A percentile compares a stretch with the other conserved stretches of the same genome.
These are phyloP conservation scores for Backusella morwellensis DNA, from an alignment of 192 early-diverging fungal genomes.

Conservation along the genomic window DNA sequence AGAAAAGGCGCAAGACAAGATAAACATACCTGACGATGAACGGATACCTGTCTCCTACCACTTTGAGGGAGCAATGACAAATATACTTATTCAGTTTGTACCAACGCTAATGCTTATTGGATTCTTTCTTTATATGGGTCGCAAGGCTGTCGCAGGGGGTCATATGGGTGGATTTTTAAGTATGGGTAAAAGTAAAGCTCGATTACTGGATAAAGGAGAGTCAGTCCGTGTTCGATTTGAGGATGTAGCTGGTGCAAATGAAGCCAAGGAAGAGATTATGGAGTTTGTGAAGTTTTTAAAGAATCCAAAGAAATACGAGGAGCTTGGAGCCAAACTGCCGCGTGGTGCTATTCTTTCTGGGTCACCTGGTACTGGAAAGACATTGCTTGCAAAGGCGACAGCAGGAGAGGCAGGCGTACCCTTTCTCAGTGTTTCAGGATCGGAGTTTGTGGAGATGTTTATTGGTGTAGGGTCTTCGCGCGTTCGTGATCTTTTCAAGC, in stretches of 20 bases:
- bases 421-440: conserved; percentile 96
- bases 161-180: conserved; percentile 88
- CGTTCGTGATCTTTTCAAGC: conserved; percentile 95
- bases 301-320: conserved; percentile 86
- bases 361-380: conserved; percentile 96
- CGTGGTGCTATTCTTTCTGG: conserved; percentile 96
- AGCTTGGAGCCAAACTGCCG: conserved; percentile 96
- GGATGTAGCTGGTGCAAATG: conserved; percentile 98
- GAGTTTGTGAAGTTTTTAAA: conserved; percentile 99
- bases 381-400: conserved; percentile 97
- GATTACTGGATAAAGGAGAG: conserved; percentile 94
- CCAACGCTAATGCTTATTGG: conserved; percentile 91
- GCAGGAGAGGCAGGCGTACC: conserved; percentile 98
- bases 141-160: conserved; percentile 55
- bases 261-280: conserved; percentile 99
- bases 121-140: conserved; percentile 81
- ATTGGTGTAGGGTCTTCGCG: conserved; percentile 94
- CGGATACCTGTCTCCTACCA: conserved; percentile 91
- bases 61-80: conserved; percentile 67
- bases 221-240: conserved; percentile 96
- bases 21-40: conserved; percentile 84
- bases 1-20: conserved; percentile 84
- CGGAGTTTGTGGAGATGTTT: conserved; percentile 99
- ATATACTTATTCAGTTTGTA: conserved; percentile 83
- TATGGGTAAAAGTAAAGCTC: conserved; percentile 92